A percentile compares a stretch with the other conserved stretches of the same genome.
These are phyloP conservation scores for Ceratobasidium sp. DNA, from an alignment of 1,284 basidiomycete species.

Conservation along the genomic window DNA sequence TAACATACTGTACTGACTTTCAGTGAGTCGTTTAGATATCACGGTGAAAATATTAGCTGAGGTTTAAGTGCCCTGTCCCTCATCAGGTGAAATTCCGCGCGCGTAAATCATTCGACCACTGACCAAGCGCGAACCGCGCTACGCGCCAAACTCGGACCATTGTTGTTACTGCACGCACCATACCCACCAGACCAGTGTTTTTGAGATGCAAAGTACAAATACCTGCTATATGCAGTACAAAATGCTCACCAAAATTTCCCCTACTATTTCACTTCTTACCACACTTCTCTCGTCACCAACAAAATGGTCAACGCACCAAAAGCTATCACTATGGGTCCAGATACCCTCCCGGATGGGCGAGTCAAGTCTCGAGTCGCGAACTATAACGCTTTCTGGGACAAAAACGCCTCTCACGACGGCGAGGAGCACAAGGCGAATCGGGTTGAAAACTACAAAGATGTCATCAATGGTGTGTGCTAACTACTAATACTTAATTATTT, in stretches of 20 bases:
- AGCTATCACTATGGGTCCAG: slow-evolving; percentile 2
- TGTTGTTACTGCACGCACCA: too few relatives aligned
- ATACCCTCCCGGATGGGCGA: slow-evolving; percentile 79
- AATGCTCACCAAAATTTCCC: background rate
- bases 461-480: slow-evolving; percentile 83
- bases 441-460: slow-evolving; percentile 89
- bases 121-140: background rate
- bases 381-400: slow-evolving; percentile 96
- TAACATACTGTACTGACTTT: background rate
- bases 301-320: too few relatives aligned
- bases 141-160: slow-evolving; percentile 11
- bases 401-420: slow-evolving; percentile 82
- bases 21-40: too few relatives aligned
- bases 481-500: slow-evolving; percentile 54
- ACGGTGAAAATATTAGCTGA: too few relatives aligned
- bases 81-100: background rate
- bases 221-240: background rate
- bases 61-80: too few relatives aligned
- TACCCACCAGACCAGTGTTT: background rate
- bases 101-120: background rate
- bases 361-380: slow-evolving; percentile 86
- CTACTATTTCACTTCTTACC: background rate
- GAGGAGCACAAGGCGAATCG: slow-evolving; percentile 80
- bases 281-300: background rate
- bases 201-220: background rate